Evolutionary conservation across 305 asterid species (phyloP), one percentile per base, ranked within the genome.

Genomic region (Solanum hybrid): DNA sequence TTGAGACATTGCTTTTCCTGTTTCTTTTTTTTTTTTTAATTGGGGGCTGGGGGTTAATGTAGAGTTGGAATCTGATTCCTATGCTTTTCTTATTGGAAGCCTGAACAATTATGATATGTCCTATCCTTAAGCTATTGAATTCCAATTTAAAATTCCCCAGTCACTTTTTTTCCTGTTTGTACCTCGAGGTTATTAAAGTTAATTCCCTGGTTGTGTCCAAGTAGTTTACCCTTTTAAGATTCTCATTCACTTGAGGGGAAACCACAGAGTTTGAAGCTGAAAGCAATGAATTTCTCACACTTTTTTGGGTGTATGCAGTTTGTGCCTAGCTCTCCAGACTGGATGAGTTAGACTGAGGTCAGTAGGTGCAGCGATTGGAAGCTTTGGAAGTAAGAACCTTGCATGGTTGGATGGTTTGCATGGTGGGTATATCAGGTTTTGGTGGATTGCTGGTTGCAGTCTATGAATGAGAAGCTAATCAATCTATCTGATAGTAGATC

Each of bases 291-390:
- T 88, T 88, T 40, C 73, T 29, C 69, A 75, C 82, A 20, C 42
- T 86, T 75, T 26, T 51, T 42, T 75, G 42, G 71, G 33, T 71
- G 69, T 75, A 36, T 92, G 93, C 96, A 96, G 99, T 96, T 92
- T 92, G 96, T 95, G 98, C 94, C 96, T 92, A 94, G 97, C 93
- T 94, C 95, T 91, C 92, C 94, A 80, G 96, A 91, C 93, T 92
- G 96, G 95, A 93, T 90, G 91, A 92, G 90, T 90, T 93, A 94
- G 95, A 91, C 94, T 93, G 94, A 93, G 93, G 92, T 93, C 95
- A 92, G 92, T 94, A 93, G 96, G 94, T 92, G 95, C 93, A 90
- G 93, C 86, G 35, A 91, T 90, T 92, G 93, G 94, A 89, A 90
- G 91, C 92, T 93, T 86, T 89, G 93, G 89, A 92, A 90, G 91